phyloP scores from a whole-genome alignment of 2,329 filamentous ascomycete species.

The Scopulariopsis brevicaulis region DNA sequence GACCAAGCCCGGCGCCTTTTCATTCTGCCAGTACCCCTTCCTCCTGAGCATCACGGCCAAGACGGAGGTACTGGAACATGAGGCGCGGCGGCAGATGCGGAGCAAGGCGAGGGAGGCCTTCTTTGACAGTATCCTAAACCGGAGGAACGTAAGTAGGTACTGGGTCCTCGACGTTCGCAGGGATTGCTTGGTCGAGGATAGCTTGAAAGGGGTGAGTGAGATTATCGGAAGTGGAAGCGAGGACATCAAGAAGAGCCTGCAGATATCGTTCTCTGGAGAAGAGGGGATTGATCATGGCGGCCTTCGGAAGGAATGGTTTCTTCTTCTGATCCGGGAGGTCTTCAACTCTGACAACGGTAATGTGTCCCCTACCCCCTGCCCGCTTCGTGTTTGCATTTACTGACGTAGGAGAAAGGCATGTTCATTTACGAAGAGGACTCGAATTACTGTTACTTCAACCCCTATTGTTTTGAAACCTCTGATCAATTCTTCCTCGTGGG shows the following conservation, averaged over 20 bases:
- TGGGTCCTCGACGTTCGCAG: conserved; percentile 67
- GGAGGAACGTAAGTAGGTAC: conserved; percentile 63
- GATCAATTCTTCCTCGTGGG: conserved; percentile 89
- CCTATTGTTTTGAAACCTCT: conserved; percentile 77
- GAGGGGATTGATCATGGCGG: conserved; percentile 88
- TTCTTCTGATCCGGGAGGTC: conserved; percentile 76
- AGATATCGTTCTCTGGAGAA: conserved; percentile 77
- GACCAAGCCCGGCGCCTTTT: conserved; percentile 58
- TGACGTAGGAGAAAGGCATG: conserved; percentile 46
- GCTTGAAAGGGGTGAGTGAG: conserved; percentile 72
- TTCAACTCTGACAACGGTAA: conserved; percentile 83
- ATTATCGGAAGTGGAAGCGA: conserved; percentile 70
- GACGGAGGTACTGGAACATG: conserved; percentile 80
- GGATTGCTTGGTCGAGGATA: conserved; percentile 83
- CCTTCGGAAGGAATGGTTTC: conserved; percentile 87
- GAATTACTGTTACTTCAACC: conserved; percentile 86
- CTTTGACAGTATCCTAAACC: conserved; percentile 76
- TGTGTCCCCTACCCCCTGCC: neutral
- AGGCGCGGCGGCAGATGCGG: conserved; percentile 82
- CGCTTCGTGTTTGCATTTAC: neutral
- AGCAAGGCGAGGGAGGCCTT: conserved; percentile 81
- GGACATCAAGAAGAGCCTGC: conserved; percentile 81
- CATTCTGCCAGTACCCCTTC: conserved; percentile 88
- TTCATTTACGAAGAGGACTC: conserved; percentile 91
- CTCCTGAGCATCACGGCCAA: conserved; percentile 88